Percentiles rank a stretch among this genome's conserved stretches.
phyloP scores from a whole-genome alignment of 108 stramenopile genomes.

The Fistulifera solaris region DNA sequence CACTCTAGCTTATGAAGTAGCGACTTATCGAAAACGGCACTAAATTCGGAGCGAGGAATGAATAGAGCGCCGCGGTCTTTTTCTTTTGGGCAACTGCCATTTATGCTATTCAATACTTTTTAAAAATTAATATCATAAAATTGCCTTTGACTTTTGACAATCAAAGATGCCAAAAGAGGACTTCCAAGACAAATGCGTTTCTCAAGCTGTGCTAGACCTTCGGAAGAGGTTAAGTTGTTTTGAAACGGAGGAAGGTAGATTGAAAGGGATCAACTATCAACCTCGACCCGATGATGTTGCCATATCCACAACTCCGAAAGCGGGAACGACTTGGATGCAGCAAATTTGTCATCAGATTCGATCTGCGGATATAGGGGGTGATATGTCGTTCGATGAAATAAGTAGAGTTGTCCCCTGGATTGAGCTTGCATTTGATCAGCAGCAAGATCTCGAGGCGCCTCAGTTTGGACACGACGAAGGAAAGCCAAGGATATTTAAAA shows the following conservation, averaged over 20 bases:
- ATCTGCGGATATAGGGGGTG: constrained; percentile 18
- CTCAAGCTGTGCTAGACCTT: no score
- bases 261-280: constrained; percentile 23
- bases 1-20: no score
- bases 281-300: constrained; percentile 26
- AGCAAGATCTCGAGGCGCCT: constrained; percentile 25
- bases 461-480: constrained; percentile 23
- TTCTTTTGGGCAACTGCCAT: no score
- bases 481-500: constrained; percentile 29
- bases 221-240: constrained; percentile 18
- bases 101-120: no score
- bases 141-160: no score
- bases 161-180: no score
- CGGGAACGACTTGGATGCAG: constrained; percentile 41
- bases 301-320: constrained; percentile 43
- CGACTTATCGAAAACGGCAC: no score
- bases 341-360: constrained; percentile 49
- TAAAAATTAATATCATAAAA: no score
- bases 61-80: no score
- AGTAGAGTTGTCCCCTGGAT: constrained; percentile 35
- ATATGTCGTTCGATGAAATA: constrained; percentile 42
- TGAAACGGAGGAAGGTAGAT: constrained; percentile 35
- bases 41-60: no score
- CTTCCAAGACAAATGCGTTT: no score
- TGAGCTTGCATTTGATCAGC: constrained; percentile 34